phyloP scores from a whole-genome alignment of 2,329 filamentous ascomycete genomes.

The Lachnellula willkommii region DNA sequence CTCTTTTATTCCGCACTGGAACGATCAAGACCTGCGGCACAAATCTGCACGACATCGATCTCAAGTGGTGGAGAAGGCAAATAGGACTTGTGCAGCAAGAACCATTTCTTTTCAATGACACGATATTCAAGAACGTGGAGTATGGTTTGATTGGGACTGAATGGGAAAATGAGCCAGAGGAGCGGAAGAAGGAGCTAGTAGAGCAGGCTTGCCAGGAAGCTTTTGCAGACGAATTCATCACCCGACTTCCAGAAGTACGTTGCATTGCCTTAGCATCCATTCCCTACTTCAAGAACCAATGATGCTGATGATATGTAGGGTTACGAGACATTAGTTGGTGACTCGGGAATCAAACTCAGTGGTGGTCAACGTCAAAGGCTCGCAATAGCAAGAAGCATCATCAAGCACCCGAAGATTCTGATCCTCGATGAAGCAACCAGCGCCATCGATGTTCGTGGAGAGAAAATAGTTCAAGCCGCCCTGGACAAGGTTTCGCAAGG shows the following conservation, averaged over 20 bases:
- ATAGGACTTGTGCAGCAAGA: constrained; percentile 64
- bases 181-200: constrained; percentile 16
- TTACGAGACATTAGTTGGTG: constrained; percentile 50
- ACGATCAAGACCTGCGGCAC: constrained; percentile 16
- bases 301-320: constrained; percentile 43
- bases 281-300: constrained; percentile 17
- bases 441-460: constrained; percentile 41
- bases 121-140: constrained; percentile 56
- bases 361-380: constrained; percentile 46
- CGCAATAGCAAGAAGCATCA: constrained; percentile 55
- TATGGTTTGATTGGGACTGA: constrained; percentile 20
- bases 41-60: constrained; percentile 33
- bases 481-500: constrained; percentile 47
- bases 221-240: constrained; percentile 53
- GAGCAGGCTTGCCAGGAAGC: constrained; percentile 47
- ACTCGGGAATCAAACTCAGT: constrained; percentile 68
- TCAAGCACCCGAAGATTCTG: constrained; percentile 61
- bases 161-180: constrained; percentile 13
- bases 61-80: constrained; percentile 53
- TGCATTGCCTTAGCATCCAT: constrained; percentile 5
- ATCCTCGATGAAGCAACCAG: constrained; percentile 66
- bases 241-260: constrained; percentile 47
- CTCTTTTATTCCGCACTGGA: constrained; percentile 20
- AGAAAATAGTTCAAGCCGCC: constrained; percentile 47
- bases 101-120: constrained; percentile 60